Conservation (phyloP, 2,329 filamentous ascomycete genomes). For the Parastagonospora nodorum region DNA sequence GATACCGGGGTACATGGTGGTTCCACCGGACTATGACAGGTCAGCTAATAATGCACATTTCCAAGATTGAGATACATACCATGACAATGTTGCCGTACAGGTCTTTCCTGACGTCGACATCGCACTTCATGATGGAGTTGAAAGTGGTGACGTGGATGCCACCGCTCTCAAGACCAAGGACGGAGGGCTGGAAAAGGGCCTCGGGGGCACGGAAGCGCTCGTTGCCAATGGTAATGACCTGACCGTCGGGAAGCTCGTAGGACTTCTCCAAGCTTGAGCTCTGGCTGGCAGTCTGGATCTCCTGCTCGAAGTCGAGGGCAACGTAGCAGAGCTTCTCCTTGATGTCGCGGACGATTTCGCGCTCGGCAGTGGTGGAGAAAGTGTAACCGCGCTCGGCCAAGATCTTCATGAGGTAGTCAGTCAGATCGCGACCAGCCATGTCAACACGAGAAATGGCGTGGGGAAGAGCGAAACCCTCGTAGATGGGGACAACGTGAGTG, state of each 20-base stretch:
- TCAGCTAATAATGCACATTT: conserved; percentile 37
- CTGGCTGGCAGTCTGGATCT: conserved; percentile 99
- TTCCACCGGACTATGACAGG: conserved; percentile 86
- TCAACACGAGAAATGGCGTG: conserved; percentile 99
- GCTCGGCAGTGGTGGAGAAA: conserved; percentile 99
- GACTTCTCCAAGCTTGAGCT: conserved; percentile 99
- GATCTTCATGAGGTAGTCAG: conserved; percentile 99
- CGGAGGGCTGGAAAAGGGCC: conserved; percentile 98
- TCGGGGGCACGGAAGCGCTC: conserved; percentile 99
- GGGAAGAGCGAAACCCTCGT: conserved; percentile 99
- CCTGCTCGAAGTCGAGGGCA: conserved; percentile 99
- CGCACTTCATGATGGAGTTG: conserved; percentile 99
- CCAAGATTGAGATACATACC: conserved; percentile 64
- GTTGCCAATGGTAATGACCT: conserved; percentile 99
- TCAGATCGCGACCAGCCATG: conserved; percentile 99
- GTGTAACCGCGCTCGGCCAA: conserved; percentile 98
- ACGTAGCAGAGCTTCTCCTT: conserved; percentile 99
- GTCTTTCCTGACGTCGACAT: conserved; percentile 99
- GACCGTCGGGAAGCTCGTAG: conserved; percentile 98
- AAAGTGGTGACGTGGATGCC: conserved; percentile 99
- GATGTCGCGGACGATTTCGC: conserved; percentile 99
- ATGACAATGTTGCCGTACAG: conserved; percentile 99
- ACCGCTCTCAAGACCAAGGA: conserved; percentile 96
- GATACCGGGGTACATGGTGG: conserved; percentile 99
- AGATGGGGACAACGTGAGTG: conserved; percentile 99